Conservation (phyloP, 2,329 filamentous ascomycete genomes). For the Penicillium olsonii region DNA sequence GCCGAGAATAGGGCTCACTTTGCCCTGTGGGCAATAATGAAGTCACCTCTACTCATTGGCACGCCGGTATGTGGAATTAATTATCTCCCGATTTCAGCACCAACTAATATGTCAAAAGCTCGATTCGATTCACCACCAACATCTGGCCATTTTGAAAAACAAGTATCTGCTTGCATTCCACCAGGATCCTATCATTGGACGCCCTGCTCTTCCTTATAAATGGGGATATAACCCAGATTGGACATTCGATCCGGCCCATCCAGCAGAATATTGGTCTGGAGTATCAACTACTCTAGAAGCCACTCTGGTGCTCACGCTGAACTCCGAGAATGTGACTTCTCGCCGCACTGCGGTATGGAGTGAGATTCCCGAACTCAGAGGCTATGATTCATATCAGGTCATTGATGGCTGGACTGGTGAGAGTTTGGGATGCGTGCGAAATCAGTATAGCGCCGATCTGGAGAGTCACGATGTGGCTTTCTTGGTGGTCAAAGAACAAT, state of each 20-base stretch:
- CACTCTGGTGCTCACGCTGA: slow-evolving; percentile 35
- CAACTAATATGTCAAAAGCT: slow-evolving; percentile 28
- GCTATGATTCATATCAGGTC: slow-evolving; percentile 21
- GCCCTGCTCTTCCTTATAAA: slow-evolving; percentile 46
- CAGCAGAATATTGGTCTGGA: slow-evolving; percentile 41
- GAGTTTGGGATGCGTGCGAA: slow-evolving; percentile 32
- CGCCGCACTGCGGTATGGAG: slow-evolving; percentile 30
- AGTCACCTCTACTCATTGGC: slow-evolving; percentile 54
- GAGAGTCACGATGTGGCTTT: slow-evolving; percentile 33
- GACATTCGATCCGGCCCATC: slow-evolving; percentile 35
- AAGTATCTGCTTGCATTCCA: slow-evolving; percentile 44
- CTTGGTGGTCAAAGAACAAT: slow-evolving; percentile 27
- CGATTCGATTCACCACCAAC: slow-evolving; percentile 35
- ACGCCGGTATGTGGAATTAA: slow-evolving; percentile 30
- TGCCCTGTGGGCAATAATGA: slow-evolving; percentile 55
- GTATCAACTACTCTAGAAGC: slow-evolving; percentile 29
- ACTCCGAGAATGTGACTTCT: slow-evolving; percentile 26
- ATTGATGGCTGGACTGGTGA: slow-evolving; percentile 33
- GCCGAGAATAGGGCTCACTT: slow-evolving; percentile 54
- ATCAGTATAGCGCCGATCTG: slow-evolving; percentile 25
- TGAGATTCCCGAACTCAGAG: slow-evolving; percentile 33
- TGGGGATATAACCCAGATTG: slow-evolving; percentile 38
- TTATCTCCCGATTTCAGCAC: too few relatives aligned
- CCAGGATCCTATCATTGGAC: slow-evolving; percentile 49
- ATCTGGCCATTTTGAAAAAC: slow-evolving; percentile 49